Evolutionary conservation across 2,329 filamentous ascomycete genomes (phyloP), one percentile per base, ranked within the genome.

Genomic region (Chrysosphaeria jannelii): DNA sequence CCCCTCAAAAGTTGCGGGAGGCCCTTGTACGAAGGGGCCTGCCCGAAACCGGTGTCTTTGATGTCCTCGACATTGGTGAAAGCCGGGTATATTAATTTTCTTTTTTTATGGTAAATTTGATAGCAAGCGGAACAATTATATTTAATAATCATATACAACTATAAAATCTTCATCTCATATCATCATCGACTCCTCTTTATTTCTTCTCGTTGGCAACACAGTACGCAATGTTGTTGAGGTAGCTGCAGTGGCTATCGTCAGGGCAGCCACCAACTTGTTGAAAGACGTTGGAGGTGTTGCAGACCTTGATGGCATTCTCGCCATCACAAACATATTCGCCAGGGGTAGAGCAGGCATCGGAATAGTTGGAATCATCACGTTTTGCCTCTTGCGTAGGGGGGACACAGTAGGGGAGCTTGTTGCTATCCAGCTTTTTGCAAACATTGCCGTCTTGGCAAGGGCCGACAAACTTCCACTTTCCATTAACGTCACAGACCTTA

Each of bases 61-160:
- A 79, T 36, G 57, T 72, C 2, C 81, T 75, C 37, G 64, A 74
- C 33, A 72, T 91, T 46, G 75, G 76, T 0, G 75, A 81, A 47
- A 79, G 66, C 34, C 56, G 62, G 28, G 70, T 76, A 38, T 85
- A 76, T 21, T 23, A 25, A n/a, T n/a, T n/a, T n/a, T n/a, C n/a
- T n/a, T n/a, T n/a, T n/a, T n/a, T n/a, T n/a, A n/a, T n/a, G n/a
- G n/a, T n/a, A n/a, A n/a, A n/a, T n/a, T n/a, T n/a, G n/a, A n/a
- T n/a, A n/a, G n/a, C n/a, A n/a, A n/a, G n/a, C n/a, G n/a, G n/a
- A n/a, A n/a, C n/a, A n/a, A n/a, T n/a, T n/a, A n/a, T n/a, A n/a
- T n/a, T n/a, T n/a, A n/a, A n/a, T n/a, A n/a, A n/a, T n/a, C n/a
- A n/a, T n/a, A n/a, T n/a, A n/a, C n/a, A n/a, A n/a, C n/a, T n/a